Base-by-base conservation (phyloP, 148 eudicot genomes). In the Drosera capensis region DNA sequence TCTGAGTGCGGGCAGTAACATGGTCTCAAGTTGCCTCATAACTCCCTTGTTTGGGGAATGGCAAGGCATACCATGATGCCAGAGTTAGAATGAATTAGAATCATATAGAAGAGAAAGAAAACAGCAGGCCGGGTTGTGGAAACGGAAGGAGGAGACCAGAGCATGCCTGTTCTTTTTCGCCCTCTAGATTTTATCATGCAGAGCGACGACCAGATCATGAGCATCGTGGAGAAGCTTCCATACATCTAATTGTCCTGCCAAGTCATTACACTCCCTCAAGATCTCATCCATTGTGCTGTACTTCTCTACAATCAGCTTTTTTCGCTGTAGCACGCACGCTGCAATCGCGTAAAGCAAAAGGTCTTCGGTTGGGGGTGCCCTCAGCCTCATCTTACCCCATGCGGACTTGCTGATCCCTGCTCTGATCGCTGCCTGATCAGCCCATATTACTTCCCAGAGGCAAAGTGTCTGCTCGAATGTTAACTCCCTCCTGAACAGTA, bases 371-470 rank as follows among this genome's bases (percentile, higher is more conserved):
- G 71, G 71, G 37, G 71, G 71, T 17, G 63, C 71, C 21, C 71
- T 25, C 12, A 60, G 49, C 55, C 55, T 60, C 36, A 56, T 67
- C 45, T 50, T 67, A 23, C 61, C 60, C 63, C 62, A 56, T 31
- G 54, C 55, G 5, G 71, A 60, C 29, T 48, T 56, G 26, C 49
- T 51, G 42, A 67, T 56, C 44, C 63, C 58, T 0, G 67, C 71
- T 46, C 71, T 46, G 23, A 61, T 62, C 0, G 71, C 66, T 8
- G 71, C 71, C 31, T 67, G 71, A 56, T 67, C 67, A 14, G 71
- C 67, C 71, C 71, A 67, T 43, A 61, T 60, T 29, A 67, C 71
- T 50, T 67, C 71, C 71, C 71, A 67, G 0, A 67, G 62, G 23
- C 67, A 56, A 19, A 60, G 57, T 3, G 66, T 60, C 47, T 67